Conservation (phyloP, 768 basidiomycete species). For the Pilatotrama ljubarskyi region DNA sequence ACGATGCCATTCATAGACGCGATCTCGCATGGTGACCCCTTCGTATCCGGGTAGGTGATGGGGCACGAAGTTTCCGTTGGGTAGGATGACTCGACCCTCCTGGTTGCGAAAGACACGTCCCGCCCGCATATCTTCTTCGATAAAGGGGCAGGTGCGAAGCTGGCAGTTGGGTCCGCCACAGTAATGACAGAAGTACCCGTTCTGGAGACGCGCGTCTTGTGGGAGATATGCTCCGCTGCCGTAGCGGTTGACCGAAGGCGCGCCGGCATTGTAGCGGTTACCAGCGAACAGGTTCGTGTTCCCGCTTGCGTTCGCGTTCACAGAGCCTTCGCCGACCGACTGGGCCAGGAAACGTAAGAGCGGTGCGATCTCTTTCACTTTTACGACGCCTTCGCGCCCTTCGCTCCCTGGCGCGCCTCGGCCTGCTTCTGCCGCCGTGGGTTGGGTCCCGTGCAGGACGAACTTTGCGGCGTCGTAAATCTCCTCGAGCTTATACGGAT, state of each 20-base stretch:
- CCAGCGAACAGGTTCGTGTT: background rate
- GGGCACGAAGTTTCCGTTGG: constrained; percentile 28
- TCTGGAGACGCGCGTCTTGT: background rate
- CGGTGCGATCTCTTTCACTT: constrained; percentile 1
- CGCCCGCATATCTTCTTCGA: constrained; percentile 8
- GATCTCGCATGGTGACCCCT: constrained; percentile 1
- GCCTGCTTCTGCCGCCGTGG: no score
- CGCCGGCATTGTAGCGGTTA: background rate
- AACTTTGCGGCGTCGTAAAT: constrained; percentile 25
- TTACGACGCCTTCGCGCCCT: background rate
- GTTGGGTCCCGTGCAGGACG: constrained; percentile 14
- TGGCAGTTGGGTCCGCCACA: constrained; percentile 29
- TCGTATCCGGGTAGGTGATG: constrained; percentile 14
- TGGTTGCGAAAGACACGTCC: constrained; percentile 26
- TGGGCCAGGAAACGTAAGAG: background rate
- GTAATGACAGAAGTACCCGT: constrained; percentile 9
- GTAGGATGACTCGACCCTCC: constrained; percentile 28
- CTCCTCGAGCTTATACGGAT: constrained; percentile 26
- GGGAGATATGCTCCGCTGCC: no score
- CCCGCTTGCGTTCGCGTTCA: background rate
- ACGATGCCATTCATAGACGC: background rate
- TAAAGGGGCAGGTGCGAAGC: constrained; percentile 24
- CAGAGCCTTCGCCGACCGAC: background rate
- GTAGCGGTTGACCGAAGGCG: no score
- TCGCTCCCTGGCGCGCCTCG: no score